Evolutionary conservation across 2,329 filamentous ascomycete genomes (phyloP).

Genomic region (Trichoderma citrinoviride): DNA sequence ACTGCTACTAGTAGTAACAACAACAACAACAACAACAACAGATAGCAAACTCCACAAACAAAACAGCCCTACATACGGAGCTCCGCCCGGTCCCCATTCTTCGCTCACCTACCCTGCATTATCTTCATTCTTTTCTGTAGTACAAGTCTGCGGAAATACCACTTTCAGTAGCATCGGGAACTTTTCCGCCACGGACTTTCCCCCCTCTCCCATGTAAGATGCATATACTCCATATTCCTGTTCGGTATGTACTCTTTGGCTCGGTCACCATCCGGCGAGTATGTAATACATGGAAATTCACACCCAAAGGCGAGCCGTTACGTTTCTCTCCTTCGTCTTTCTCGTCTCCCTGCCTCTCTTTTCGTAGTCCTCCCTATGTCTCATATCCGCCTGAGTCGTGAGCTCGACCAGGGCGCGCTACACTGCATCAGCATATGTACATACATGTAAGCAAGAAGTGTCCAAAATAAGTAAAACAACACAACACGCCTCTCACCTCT

Average conservation of each 20-base stretch:
- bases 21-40: not conserved
- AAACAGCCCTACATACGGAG: constrained; percentile 13
- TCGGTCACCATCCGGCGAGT: not conserved
- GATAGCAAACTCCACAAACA: not conserved
- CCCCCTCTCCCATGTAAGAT: not conserved
- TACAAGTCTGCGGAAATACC: too few relatives aligned
- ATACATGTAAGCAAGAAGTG: not conserved
- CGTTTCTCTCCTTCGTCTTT: not conserved
- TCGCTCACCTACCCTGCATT: not conserved
- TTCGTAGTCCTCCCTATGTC: not conserved
- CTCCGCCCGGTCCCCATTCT: not conserved
- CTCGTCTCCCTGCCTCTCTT: not conserved
- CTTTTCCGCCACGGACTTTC: not conserved
- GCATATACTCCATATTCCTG: not conserved
- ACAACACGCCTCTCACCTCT: not conserved
- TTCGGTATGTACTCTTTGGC: not conserved
- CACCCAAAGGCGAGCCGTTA: not conserved
- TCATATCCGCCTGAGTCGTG: not conserved
- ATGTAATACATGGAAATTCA: not conserved
- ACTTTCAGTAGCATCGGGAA: not conserved
- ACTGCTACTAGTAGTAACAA: too few relatives aligned
- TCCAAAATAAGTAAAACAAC: not conserved
- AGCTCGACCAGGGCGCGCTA: not conserved
- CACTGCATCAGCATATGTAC: not conserved
- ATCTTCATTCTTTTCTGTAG: too few relatives aligned